Percentiles rank a stretch among this genome's conserved stretches.
Evolutionary conservation across 2,329 filamentous ascomycete species (phyloP).

Genomic region (Raffaelea albimanens): DNA sequence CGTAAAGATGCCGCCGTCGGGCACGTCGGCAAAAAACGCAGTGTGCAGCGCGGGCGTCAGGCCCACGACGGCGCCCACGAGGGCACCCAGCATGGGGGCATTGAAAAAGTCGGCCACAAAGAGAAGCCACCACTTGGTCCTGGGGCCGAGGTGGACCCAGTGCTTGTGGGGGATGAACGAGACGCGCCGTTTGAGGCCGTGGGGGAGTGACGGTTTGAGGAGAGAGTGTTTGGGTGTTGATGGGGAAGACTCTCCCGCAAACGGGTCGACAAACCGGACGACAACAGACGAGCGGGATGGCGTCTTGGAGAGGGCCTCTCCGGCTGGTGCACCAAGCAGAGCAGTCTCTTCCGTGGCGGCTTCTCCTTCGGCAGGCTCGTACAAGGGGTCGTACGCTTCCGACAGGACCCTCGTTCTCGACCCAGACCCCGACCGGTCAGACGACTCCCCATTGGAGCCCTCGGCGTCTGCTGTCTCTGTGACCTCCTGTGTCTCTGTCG

Average conservation of each 20-base stretch:
- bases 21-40: conserved; percentile 49
- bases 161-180: conserved; percentile 15
- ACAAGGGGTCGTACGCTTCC: conserved; percentile 6
- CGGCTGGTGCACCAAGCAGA: conserved; percentile 26
- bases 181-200: conserved; percentile 14
- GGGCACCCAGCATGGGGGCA: conserved; percentile 50
- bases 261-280: conserved; percentile 11
- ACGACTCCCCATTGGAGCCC: background rate
- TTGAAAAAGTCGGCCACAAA: conserved; percentile 45
- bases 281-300: background rate
- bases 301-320: background rate
- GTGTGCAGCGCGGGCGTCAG: conserved; percentile 48
- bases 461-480: background rate
- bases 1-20: conserved; percentile 53
- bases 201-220: background rate
- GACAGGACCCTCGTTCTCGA: background rate
- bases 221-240: conserved; percentile 12
- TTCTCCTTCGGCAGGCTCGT: background rate
- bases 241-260: conserved; percentile 20
- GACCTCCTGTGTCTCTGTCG: conserved; percentile 9
- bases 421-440: background rate
- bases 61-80: conserved; percentile 49
- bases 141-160: conserved; percentile 20
- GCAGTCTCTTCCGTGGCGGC: conserved; percentile 35
- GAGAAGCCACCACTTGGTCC: conserved; percentile 22